phyloP scores from a whole-genome alignment of 768 basidiomycete genomes.

The Leucosporidium creatinivorum region DNA sequence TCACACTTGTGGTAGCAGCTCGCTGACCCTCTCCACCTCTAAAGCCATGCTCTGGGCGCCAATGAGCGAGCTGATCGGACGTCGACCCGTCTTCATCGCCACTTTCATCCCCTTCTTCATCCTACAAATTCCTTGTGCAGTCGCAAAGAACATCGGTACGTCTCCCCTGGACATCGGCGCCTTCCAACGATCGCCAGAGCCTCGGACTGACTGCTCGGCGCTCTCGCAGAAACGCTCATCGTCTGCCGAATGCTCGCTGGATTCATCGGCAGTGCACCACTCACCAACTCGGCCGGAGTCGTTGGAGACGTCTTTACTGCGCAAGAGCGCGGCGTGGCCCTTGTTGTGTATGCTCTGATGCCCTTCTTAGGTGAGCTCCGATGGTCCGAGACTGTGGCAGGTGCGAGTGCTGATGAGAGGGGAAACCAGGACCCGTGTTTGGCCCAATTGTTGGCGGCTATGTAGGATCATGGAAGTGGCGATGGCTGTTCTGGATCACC shows the following conservation, averaged over 20 bases:
- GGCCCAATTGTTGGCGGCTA: neutral
- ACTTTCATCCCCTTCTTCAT: conserved; percentile 50
- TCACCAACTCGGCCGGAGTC: conserved; percentile 54
- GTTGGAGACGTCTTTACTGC: neutral
- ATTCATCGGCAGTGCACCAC: conserved; percentile 56
- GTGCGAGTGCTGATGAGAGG: too few species aligned
- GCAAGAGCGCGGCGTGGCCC: neutral
- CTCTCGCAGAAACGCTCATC: neutral
- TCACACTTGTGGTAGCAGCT: neutral
- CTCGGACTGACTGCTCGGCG: neutral
- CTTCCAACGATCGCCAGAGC: neutral
- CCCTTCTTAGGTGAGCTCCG: neutral
- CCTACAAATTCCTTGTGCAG: conserved; percentile 52
- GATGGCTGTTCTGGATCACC: neutral
- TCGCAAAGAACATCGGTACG: conserved; percentile 54
- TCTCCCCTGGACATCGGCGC: neutral
- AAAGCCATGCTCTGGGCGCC: conserved; percentile 40
- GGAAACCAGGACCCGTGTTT: neutral
- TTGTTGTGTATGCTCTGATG: neutral
- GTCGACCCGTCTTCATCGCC: conserved; percentile 43
- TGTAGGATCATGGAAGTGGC: neutral
- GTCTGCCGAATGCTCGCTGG: conserved; percentile 43
- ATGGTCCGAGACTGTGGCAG: too few species aligned
- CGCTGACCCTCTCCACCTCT: neutral
- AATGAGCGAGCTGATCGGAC: conserved; percentile 41